These are phyloP conservation scores for Aspergillus tanneri DNA, from an alignment of 2,329 filamentous ascomycete species.

Conservation along the genomic window DNA sequence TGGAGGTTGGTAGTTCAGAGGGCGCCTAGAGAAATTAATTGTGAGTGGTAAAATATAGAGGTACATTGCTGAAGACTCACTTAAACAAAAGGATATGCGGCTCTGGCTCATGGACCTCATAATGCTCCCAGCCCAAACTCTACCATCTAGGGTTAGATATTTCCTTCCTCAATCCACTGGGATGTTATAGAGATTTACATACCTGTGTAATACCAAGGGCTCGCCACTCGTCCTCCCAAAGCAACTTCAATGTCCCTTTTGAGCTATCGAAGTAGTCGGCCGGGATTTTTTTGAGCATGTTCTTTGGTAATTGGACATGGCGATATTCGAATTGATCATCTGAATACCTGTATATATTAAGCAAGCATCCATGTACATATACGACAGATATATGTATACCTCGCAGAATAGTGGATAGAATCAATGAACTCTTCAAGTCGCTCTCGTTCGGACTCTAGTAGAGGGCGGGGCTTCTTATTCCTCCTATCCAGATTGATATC, in stretches of 20 bases:
- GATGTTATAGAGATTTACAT: slow-evolving; percentile 27
- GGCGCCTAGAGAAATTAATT: slow-evolving; percentile 57
- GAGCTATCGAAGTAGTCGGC: slow-evolving; percentile 87
- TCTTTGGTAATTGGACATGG: slow-evolving; percentile 94
- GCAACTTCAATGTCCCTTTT: slow-evolving; percentile 88
- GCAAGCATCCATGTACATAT: slow-evolving; percentile 11
- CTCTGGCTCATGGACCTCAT: slow-evolving; percentile 98
- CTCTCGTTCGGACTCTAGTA: slow-evolving; percentile 77
- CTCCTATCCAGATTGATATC: slow-evolving; percentile 77
- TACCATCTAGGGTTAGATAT: slow-evolving; percentile 43
- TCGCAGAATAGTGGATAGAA: slow-evolving; percentile 89
- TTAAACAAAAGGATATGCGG: slow-evolving; percentile 98
- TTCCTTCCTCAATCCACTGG: not conserved
- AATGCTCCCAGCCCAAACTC: slow-evolving; percentile 99
- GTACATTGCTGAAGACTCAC: slow-evolving; percentile 56
- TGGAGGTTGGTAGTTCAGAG: slow-evolving; percentile 79
- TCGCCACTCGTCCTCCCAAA: slow-evolving; percentile 99
- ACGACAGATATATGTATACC: slow-evolving; percentile 55
- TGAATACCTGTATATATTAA: slow-evolving; percentile 67
- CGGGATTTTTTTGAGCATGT: slow-evolving; percentile 96
- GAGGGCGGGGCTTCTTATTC: slow-evolving; percentile 78
- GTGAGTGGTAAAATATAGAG: slow-evolving; percentile 16
- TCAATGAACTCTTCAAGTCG: slow-evolving; percentile 89
- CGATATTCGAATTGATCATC: slow-evolving; percentile 94
- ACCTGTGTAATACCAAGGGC: slow-evolving; percentile 96